Base-by-base conservation (phyloP, 2,329 filamentous ascomycete genomes). In the Aspergillus niger region DNA sequence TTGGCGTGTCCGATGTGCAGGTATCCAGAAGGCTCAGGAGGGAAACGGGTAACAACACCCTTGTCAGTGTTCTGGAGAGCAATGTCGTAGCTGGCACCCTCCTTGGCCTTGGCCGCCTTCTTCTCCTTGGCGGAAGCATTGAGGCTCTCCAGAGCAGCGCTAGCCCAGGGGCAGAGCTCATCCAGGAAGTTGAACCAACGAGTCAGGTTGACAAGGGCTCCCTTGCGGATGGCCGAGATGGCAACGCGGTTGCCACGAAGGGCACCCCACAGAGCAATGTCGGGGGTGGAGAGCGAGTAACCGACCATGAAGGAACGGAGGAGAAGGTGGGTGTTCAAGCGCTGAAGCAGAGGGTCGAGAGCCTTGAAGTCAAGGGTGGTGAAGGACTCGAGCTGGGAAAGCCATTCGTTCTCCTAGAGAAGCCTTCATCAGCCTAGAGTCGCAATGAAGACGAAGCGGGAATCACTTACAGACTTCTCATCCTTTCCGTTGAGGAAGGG, bases 1-100 rank as follows among this genome's bases (percentile, higher is more conserved):
- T 98, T 98, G 68, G 92, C 92, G 80, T 98, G 94, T 57, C 94
- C 94, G 65, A 97, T 96, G 80, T 97, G 94, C 48, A 97, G 86
- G 75, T 96, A 97, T 63, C 92, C 92, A 82, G 92, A 97, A 65
- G 94, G 94, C 87, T 97, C 94, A 3, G 94, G 94, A 15, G 94
- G 88, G 80, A 98, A 98, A 70, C 93, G 85, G 22, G 92, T 96
- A 20, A 97, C 91, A 60, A 98, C 92, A 3, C 92, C 92, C 74
- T 94, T 89, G 39, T 94, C 91, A 8, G 90, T 89, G 74, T 96
- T 91, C 70, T 90, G 87, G 39, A 97, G 84, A 2, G 89, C 90
- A 75, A 97, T 91, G 73, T 96, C 92, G 79, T 95, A 98, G 82
- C 88, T 96, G 60, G 86, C 92, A 65, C 91, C 91, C 55, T 90